phyloP scores from a whole-genome alignment of 2,329 filamentous ascomycete species.

The Claviceps fusiformis region DNA sequence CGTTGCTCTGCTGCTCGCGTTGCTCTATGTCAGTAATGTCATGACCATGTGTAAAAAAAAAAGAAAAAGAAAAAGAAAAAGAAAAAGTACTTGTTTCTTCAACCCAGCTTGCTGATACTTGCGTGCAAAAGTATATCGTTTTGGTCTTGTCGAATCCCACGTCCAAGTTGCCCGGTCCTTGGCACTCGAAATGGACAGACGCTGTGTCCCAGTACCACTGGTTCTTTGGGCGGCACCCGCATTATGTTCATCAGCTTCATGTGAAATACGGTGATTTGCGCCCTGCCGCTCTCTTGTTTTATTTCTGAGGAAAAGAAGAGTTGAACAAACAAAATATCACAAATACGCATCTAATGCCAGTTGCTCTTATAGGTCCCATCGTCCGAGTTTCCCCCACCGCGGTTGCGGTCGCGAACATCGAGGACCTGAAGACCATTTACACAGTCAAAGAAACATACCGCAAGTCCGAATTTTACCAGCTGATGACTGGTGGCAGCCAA shows the following conservation, averaged over 20 bases:
- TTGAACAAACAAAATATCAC: background rate
- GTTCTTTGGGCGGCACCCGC: slow-evolving; percentile 6
- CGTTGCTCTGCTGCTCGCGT: background rate
- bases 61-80: background rate
- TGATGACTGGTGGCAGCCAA: slow-evolving; percentile 7
- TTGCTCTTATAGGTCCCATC: slow-evolving; percentile 9
- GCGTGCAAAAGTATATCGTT: background rate
- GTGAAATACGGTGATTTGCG: slow-evolving; percentile 10
- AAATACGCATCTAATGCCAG: background rate
- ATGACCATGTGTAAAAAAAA: background rate
- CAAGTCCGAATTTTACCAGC: slow-evolving; percentile 13
- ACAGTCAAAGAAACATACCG: slow-evolving; percentile 12
- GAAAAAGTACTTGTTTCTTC: background rate
- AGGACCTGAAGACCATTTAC: slow-evolving; percentile 20
- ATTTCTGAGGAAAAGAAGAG: background rate
- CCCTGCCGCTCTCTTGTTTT: no score
- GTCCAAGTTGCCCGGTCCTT: slow-evolving; percentile 13
- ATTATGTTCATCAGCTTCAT: slow-evolving; percentile 13
- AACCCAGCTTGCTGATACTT: background rate
- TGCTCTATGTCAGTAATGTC: slow-evolving; percentile 1
- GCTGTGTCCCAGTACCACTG: slow-evolving; percentile 8
- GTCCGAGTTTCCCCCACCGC: slow-evolving; percentile 14
- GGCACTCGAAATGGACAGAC: slow-evolving; percentile 13
- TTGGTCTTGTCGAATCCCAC: slow-evolving; percentile 2
- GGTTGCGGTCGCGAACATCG: slow-evolving; percentile 11